Evolutionary conservation across 768 basidiomycete genomes (phyloP), one percentile per base, ranked within the genome.

Genomic region (Tricholoma sp.): DNA sequence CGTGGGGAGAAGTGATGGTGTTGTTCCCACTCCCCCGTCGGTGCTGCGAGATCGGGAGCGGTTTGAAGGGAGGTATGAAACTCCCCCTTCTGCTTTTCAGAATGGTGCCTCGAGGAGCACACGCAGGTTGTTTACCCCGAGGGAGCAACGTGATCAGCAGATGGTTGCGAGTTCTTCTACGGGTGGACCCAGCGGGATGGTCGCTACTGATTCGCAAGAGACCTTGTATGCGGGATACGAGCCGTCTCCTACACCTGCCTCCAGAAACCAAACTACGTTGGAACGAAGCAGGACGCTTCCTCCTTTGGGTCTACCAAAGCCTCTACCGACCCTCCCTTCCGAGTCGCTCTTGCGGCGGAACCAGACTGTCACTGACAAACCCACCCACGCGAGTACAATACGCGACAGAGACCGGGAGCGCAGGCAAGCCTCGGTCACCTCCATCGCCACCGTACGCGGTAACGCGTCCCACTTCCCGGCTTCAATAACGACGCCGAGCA

Each of bases 261-360:
- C 75, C n/a, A 69, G 75, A 32, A 32, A 32, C 18, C 63, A 59
- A n/a, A 58, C 61, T 5, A 54, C 66, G 3, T 52, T 68, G 21
- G 81, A 81, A n/a, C 76, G 78, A 32, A 68, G 71, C 16, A 77
- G 79, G 49, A 72, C 74, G 2, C 66, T 84, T 5, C 78, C 82
- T 2, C 69, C 80, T 7, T 65, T 86, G 21, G 61, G 78, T 2
- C 81, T 85, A 3, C 83, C 86, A 0, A 79, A 82, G 43, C 83
- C 86, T 0, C 72, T 86, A 2, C 79, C 84, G 0, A 73, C 75
- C 21, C 75, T 85, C 9, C 84, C 84, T 0, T 85, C 85, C 2
- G 86, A 67, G 10, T 61, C 19, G 16, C 29, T 50, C 3, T 27
- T 66, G 11, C 65, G 69, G 45, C 64, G 66, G 7, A 68, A 61